phyloP scores from a whole-genome alignment of 2,329 filamentous ascomycete species.

The Colletotrichum sp. region DNA sequence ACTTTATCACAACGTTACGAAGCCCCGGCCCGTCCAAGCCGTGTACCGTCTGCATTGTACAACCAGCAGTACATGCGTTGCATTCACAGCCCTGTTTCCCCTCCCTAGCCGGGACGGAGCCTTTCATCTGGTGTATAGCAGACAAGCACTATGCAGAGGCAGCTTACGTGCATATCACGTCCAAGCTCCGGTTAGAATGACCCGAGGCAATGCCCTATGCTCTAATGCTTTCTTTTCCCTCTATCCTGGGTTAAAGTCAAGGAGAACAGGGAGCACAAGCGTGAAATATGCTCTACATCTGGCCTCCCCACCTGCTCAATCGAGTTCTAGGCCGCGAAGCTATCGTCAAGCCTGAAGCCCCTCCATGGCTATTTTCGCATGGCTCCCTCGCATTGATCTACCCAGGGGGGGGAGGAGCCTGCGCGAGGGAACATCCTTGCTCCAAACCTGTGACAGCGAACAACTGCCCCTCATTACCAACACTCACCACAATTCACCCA shows the following conservation, averaged over 20 bases:
- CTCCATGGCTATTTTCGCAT: not conserved
- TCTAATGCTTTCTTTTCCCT: too few relatives aligned
- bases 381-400: constrained; percentile 6
- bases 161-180: not conserved
- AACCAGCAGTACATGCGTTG: not conserved
- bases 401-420: not conserved
- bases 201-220: not conserved
- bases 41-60: not conserved
- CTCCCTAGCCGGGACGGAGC: not conserved
- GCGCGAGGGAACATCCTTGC: not conserved
- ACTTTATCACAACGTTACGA: not conserved
- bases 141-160: not conserved
- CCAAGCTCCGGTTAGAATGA: not conserved
- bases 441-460: not conserved
- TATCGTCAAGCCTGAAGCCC: not conserved
- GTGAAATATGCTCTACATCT: fast-evolving
- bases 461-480: not conserved
- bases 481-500: not conserved
- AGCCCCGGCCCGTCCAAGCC: not conserved
- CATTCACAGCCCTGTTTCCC: not conserved
- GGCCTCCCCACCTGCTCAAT: not conserved
- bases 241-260: too few relatives aligned
- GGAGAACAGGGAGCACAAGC: not conserved
- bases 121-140: not conserved
- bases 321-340: not conserved